Conservation (phyloP, 129 eudicot genomes). For the Calendula officinalis region DNA sequence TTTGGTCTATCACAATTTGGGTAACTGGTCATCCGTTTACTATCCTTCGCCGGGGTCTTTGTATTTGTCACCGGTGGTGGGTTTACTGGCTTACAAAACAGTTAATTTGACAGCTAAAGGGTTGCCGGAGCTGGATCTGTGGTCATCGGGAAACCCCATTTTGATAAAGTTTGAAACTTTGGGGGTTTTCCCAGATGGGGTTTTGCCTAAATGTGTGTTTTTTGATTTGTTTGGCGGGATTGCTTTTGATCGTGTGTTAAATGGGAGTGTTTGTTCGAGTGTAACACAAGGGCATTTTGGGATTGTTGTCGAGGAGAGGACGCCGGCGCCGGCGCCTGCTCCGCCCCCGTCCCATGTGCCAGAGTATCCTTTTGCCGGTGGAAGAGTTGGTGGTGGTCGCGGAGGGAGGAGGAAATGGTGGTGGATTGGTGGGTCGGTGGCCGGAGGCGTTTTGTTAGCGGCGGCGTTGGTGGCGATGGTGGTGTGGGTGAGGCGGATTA, state of each 20-base stretch:
- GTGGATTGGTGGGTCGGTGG: slow-evolving; percentile 57
- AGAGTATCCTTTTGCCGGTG: slow-evolving; percentile 33
- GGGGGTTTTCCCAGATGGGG: slow-evolving; percentile 25
- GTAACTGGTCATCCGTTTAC: slow-evolving; percentile 58
- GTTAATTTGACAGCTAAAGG: slow-evolving; percentile 44
- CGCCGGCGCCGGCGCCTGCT: slow-evolving; percentile 44
- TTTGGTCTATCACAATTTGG: slow-evolving; percentile 82
- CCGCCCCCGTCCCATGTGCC: slow-evolving; percentile 17
- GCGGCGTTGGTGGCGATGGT: slow-evolving; percentile 34
- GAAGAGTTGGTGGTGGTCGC: slow-evolving; percentile 20
- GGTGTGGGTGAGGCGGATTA: slow-evolving; percentile 46
- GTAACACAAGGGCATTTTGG: slow-evolving; percentile 72
- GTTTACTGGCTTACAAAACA: slow-evolving; percentile 74
- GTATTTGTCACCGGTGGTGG: slow-evolving; percentile 71
- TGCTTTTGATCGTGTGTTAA: slow-evolving; percentile 51
- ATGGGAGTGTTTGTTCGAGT: slow-evolving; percentile 47
- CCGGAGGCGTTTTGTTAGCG: slow-evolving; percentile 52
- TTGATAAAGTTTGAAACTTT: slow-evolving; percentile 39
- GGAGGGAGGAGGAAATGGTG: slow-evolving; percentile 27
- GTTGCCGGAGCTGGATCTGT: slow-evolving; percentile 51
- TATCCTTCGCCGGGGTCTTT: slow-evolving; percentile 68
- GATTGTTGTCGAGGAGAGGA: slow-evolving; percentile 47
- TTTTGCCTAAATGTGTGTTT: slow-evolving; percentile 51
- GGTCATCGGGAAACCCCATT: slow-evolving; percentile 54
- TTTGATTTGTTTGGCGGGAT: slow-evolving; percentile 70